Conservation (phyloP, 139 green algal genomes). For the Nannochloris sp. region DNA sequence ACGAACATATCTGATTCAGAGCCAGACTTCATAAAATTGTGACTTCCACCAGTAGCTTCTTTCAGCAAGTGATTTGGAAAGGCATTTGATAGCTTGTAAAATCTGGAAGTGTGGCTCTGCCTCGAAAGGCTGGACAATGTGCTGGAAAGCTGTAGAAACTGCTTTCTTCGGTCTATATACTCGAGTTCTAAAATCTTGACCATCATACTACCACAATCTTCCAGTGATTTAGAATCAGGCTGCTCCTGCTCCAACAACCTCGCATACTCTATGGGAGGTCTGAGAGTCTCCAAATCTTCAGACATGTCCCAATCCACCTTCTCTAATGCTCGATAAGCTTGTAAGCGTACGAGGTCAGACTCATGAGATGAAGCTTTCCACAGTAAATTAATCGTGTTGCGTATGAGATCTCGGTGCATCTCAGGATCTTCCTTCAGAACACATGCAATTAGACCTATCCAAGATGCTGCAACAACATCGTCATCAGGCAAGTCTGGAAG, state of each 20-base stretch:
- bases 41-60: too few relatives aligned
- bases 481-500: conserved; percentile 31
- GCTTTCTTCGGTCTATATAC: conserved; percentile 8
- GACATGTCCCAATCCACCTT: conserved; percentile 23
- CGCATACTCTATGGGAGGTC: conserved; percentile 10
- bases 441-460: conserved; percentile 33
- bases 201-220: not conserved
- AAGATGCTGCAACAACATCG: conserved; percentile 22
- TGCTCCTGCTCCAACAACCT: conserved; percentile 19
- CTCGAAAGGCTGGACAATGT: too few relatives aligned
- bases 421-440: conserved; percentile 24
- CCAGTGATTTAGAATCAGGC: not conserved
- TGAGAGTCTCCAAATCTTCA: conserved; percentile 24
- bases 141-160: too few relatives aligned
- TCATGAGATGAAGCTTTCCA: conserved; percentile 29
- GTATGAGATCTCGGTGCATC: conserved; percentile 18
- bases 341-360: conserved; percentile 11
- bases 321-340: conserved; percentile 29
- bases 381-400: conserved; percentile 15
- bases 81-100: too few relatives aligned
- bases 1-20: too few relatives aligned
- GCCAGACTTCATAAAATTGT: too few relatives aligned
- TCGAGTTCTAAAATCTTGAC: conserved; percentile 6
- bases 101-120: too few relatives aligned
- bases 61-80: too few relatives aligned